phyloP scores from a whole-genome alignment of 73 alveolate species.

The Paramecium sonneborni region DNA sequence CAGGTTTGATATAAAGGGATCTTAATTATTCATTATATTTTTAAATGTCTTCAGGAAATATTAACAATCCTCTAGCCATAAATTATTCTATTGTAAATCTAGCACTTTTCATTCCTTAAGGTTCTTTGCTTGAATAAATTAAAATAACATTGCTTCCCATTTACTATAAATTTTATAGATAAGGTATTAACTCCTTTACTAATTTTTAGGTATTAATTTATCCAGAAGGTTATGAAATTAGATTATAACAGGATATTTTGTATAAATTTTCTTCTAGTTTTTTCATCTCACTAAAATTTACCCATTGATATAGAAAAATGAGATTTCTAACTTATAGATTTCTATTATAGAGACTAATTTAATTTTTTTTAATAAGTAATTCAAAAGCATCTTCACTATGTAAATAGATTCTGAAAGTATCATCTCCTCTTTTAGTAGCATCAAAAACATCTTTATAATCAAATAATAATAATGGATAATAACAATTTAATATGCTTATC shows the following conservation, averaged over 20 bases:
- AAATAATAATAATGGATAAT: slow-evolving; percentile 10
- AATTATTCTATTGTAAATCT: slow-evolving; percentile 22
- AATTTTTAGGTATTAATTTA: background rate
- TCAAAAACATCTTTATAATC: slow-evolving; percentile 8
- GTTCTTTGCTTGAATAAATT: background rate
- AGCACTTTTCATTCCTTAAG: background rate
- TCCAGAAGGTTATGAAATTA: background rate
- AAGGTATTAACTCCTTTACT: slow-evolving; percentile 20
- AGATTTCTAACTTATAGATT: background rate
- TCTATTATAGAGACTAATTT: background rate
- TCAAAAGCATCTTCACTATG: slow-evolving; percentile 10
- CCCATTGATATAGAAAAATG: background rate
- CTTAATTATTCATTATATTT: slow-evolving; percentile 19
- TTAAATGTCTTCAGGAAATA: background rate
- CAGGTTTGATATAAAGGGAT: background rate
- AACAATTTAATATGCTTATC: background rate
- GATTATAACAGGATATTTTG: background rate
- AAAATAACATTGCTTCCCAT: slow-evolving; percentile 10
- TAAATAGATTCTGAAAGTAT: background rate
- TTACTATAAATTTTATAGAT: background rate
- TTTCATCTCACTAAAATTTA: background rate
- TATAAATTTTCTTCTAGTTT: background rate
- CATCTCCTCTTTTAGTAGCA: background rate
- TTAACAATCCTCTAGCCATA: background rate
- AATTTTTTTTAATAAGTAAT: background rate